These are phyloP conservation scores for Royoungia palumana DNA, from an alignment of 768 basidiomycete genomes.

Conservation along the genomic window DNA sequence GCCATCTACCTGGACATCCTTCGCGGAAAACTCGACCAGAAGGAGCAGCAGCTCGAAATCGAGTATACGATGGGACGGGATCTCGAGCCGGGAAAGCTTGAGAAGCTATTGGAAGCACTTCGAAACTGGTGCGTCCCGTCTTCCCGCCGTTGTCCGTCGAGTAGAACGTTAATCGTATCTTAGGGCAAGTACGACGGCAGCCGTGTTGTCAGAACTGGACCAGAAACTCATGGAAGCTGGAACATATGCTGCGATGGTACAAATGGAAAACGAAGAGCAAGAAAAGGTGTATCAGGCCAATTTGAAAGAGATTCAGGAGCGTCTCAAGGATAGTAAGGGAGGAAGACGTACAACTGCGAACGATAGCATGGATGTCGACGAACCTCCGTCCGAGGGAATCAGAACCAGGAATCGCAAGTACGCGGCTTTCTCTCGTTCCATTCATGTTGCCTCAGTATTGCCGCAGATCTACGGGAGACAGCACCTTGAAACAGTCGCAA, in stretches of 20 bases:
- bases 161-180: constrained; percentile 5
- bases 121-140: constrained; percentile 55
- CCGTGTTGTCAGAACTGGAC: constrained; percentile 71
- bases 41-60: constrained; percentile 83
- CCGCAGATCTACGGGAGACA: constrained; percentile 36
- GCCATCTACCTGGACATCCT: constrained; percentile 91
- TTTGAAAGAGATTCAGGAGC: constrained; percentile 61
- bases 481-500: constrained; percentile 42
- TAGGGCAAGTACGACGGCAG: constrained; percentile 70
- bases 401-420: constrained; percentile 61
- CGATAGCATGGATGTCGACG: constrained; percentile 67
- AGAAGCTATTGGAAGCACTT: constrained; percentile 57
- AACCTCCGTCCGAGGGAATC: constrained; percentile 43
- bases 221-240: constrained; percentile 60
- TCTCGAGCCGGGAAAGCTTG: constrained; percentile 70
- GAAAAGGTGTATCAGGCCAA: constrained; percentile 50
- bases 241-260: constrained; percentile 38
- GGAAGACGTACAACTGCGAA: constrained; percentile 26
- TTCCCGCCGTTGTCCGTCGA: neutral
- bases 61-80: constrained; percentile 93
- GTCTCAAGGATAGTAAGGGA: constrained; percentile 56
- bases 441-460: neutral
- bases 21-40: constrained; percentile 90
- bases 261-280: constrained; percentile 48
- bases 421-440: constrained; percentile 22